Conservation (phyloP, 2,329 filamentous ascomycete genomes). For the Colletotrichum incanum region DNA sequence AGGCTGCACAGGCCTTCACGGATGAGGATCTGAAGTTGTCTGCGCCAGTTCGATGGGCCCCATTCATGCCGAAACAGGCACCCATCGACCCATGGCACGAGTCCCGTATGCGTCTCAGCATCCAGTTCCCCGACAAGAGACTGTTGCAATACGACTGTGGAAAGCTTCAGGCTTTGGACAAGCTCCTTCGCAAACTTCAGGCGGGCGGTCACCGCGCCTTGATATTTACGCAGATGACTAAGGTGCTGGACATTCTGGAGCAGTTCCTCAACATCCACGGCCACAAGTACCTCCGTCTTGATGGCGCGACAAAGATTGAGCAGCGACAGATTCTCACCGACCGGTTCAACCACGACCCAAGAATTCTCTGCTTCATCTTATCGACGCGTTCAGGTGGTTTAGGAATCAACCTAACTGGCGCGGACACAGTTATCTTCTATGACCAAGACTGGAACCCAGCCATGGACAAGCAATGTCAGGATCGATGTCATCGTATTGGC, state of each 20-base stretch:
- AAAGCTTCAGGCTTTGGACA: conserved; percentile 92
- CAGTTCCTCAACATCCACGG: conserved; percentile 98
- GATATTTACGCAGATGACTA: conserved; percentile 99
- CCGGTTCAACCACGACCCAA: conserved; percentile 94
- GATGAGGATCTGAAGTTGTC: conserved; percentile 72
- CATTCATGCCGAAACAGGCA: conserved; percentile 70
- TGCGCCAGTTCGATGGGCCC: conserved; percentile 68
- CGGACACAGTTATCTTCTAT: conserved; percentile 98
- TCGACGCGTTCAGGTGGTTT: conserved; percentile 95
- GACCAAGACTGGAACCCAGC: conserved; percentile 99
- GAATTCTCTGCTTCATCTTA: conserved; percentile 95
- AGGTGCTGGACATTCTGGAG: conserved; percentile 96
- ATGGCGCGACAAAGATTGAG: conserved; percentile 97
- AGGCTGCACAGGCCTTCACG: conserved; percentile 70
- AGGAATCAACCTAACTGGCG: conserved; percentile 96
- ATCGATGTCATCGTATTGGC: conserved; percentile 95
- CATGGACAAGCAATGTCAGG: conserved; percentile 99
- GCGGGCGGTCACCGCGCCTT: conserved; percentile 92
- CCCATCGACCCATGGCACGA: conserved; percentile 91
- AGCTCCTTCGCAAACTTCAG: conserved; percentile 88
- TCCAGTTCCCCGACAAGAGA: conserved; percentile 96
- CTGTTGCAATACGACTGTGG: conserved; percentile 98
- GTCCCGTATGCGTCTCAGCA: conserved; percentile 90
- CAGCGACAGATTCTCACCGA: conserved; percentile 96
- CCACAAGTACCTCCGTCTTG: conserved; percentile 94